Base-by-base conservation (phyloP, 148 eudicot genomes). In the Bassia scoparia region DNA sequence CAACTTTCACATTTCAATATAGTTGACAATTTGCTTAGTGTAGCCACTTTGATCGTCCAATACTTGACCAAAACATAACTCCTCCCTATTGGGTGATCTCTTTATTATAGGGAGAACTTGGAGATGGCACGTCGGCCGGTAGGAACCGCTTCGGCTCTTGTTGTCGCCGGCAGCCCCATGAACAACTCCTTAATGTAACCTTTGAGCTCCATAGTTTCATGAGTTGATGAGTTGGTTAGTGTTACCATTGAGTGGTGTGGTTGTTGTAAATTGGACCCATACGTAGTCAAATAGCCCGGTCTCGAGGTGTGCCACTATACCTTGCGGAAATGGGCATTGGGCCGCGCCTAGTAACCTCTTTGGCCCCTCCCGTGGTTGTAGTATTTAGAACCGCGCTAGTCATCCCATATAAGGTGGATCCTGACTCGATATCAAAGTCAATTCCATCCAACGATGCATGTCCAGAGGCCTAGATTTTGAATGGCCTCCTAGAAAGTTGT, bases 261-360 rank as follows among this genome's bases (percentile, higher is more conserved):
- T 91, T 91, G 76, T 89, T 88, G 60, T 94, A 94, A 91, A 94
- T 64, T 88, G 98, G 3, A n/a, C n/a, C 98, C 98, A 94, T 34
- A 94, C 90, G 23, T 79, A 89, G 77, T 91, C 98, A 41, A 94
- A 94, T 3, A 87, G 75, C 16, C 87, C 83, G 0, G 93, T 88
- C 4, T 82, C 30, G 82, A 5, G 98, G 93, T 5, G 71, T 53
- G 3, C 87, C 87, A 30, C 91, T 26, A 29, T 37, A 67, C 13
- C 26, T 63, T 43, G 96, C 8, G 96, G 96, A 61, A 85, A 91
- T 0, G 96, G 96, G 48, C 98, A 94, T 74, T 89, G 97, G 18
- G 98, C 96, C 0, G 85, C 98, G 1, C 88, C 59, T 48, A 94
- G 54, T 83, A 88, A 87, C 91, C 89, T 59, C 60, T 59, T 68